Base-by-base conservation (phyloP, 2,329 filamentous ascomycete species). In the Kalaharituber pfeilii region DNA sequence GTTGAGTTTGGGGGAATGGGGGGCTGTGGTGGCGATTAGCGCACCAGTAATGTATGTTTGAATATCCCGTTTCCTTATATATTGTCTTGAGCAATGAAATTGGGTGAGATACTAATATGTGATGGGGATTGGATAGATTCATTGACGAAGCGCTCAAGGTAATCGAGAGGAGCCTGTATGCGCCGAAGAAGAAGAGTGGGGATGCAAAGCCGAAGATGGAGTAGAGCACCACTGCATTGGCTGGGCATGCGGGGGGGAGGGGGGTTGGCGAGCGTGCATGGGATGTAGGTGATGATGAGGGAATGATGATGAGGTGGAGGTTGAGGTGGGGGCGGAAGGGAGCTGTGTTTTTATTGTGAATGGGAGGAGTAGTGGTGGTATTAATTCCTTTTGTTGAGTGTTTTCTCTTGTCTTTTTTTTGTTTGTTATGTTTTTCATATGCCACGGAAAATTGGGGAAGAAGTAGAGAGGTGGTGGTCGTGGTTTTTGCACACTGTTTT, bases 121-220 rank as follows among this genome's bases (percentile, higher is more conserved):
- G 33, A 4, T 39, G 11, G 11, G n/a, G n/a, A n/a, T 49, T 49
- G 45, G 29, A 3, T 60, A 86, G 83, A 65, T 61, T 87, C 53
- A 83, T 94, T 62, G 87, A 95, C 61, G 87, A 95, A 69, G 68
- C 77, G 2, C 78, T 94, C 63, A 95, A 95, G 71, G 74, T 80
- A 53, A 61, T 83, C 45, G 87, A 95, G 72, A 75, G 83, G 59
- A 70, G 72, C 51, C 75, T 79, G 61, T 84, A 84, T 66, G 69
- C 77, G 62, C 72, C 78, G 62, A 76, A 70, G 13, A 39, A n/a
- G 50, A n/a, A 9, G 13, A 36, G n/a, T 47, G 13, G n/a, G 8
- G 50, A 9, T 36, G 15, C 4, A 24, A 52, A 22, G 30, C 30
- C 30, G 27, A 52, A 52, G 29, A 7, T 25, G 29, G 50, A 52